Evolutionary conservation across 2,329 filamentous ascomycete genomes (phyloP), one percentile per base, ranked within the genome.

Genomic region (Xylaria multiplex): DNA sequence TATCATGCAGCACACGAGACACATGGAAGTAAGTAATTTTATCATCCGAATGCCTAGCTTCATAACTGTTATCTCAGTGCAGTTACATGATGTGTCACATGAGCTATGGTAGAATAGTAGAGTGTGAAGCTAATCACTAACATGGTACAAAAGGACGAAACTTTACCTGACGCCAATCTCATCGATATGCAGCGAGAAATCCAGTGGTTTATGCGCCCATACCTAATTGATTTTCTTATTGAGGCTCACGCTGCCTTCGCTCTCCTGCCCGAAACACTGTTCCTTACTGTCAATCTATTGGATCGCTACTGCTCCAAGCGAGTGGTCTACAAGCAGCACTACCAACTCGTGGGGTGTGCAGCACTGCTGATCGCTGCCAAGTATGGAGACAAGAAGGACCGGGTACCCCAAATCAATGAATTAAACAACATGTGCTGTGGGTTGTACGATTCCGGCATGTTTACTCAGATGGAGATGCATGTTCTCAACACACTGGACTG

Each of bases 381-480:
- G 85, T 99, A 98, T 78, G 95, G 95, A 65, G 96, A 99, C 82
- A 95, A 96, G 85, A 99, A 99, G 84, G 96, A 99, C 77, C 90
- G 94, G 58, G 96, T 99, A n/a, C 96, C 96, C 4, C 96, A 96
- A 71, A 96, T 99, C 78, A 90, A 93, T 78, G 96, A 99, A 79
- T 85, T 99, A 71, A 97, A 97, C 86, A 96, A 95, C 72, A 98
- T 99, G 96, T 99, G 96, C 86, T 98, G 96, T 82, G 94, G 92
- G 43, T 87, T 98, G 45, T 99, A 99, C 81, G 96, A 99, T 75
- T 93, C 97, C 56, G 95, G 97, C 82, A 99, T 99, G 96, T 99
- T 99, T 82, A 95, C 94, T 11, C 96, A 99, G 81, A 99, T 99
- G 96, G 96, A 99, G 83, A 98, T 96, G 94, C 96, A 99, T 79